Conservation (phyloP, 2,329 filamentous ascomycete species). For the Cladosporium sp. region DNA sequence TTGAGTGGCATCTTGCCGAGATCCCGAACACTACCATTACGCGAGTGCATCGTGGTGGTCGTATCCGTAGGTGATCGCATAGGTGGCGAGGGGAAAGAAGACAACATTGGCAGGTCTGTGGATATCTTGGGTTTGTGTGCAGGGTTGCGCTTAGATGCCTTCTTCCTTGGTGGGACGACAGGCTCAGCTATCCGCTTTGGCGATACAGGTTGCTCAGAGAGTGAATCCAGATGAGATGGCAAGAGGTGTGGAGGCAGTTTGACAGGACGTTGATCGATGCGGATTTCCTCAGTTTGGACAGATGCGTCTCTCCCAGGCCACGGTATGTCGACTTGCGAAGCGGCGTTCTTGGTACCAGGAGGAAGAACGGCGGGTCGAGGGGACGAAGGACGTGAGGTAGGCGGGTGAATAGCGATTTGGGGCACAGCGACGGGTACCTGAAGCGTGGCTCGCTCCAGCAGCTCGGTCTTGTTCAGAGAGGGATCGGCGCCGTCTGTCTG, state of each 20-base stretch:
- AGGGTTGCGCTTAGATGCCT: conserved; percentile 7
- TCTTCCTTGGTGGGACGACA: background rate
- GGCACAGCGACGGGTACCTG: conserved; percentile 45
- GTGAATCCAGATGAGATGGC: conserved; percentile 56
- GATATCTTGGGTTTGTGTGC: conserved; percentile 19
- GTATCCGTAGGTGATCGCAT: conserved; percentile 21
- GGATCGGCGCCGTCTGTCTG: conserved; percentile 29
- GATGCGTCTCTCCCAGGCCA: conserved; percentile 51
- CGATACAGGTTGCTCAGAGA: conserved; percentile 13
- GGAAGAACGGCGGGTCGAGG: conserved; percentile 74
- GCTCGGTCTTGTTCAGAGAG: conserved; percentile 21
- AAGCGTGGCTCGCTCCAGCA: conserved; percentile 26
- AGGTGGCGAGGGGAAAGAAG: conserved; percentile 21
- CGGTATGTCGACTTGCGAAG: conserved; percentile 68
- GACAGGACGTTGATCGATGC: conserved; percentile 71
- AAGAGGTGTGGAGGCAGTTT: conserved; percentile 73
- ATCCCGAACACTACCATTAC: conserved; percentile 22
- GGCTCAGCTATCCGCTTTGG: background rate
- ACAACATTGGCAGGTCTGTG: conserved; percentile 17
- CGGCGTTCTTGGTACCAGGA: conserved; percentile 73
- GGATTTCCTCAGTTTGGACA: conserved; percentile 87
- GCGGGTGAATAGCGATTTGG: conserved; percentile 87
- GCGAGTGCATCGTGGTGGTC: conserved; percentile 21
- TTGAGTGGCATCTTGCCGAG: conserved; percentile 27
- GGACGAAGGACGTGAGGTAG: conserved; percentile 75